Evolutionary conservation across 768 basidiomycete species (phyloP).

Genomic region (Pluteus cervinus): DNA sequence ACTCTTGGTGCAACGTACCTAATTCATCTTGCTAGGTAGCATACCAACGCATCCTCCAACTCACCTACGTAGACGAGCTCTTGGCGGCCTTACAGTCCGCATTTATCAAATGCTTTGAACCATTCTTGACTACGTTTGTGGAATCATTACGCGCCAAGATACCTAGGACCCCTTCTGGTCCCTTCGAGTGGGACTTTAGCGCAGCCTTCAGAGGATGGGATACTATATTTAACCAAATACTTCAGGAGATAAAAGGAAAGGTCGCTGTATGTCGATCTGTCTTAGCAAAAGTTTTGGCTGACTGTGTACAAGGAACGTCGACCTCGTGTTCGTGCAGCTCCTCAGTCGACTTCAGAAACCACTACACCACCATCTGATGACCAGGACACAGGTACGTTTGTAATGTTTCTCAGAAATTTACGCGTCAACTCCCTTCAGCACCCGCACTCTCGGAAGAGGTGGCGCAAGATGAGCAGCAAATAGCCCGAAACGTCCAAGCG

Average conservation of each 20-base stretch:
- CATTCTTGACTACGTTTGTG: constrained; percentile 77
- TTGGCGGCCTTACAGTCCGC: constrained; percentile 73
- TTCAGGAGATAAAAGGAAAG: constrained; percentile 70
- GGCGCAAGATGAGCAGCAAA: constrained; percentile 79
- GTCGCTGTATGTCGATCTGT: too few species aligned
- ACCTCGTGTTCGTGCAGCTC: constrained; percentile 46
- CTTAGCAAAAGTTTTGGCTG: too few species aligned
- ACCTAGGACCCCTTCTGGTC: constrained; percentile 34
- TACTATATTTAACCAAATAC: constrained; percentile 66
- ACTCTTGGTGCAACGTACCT: constrained; percentile 6
- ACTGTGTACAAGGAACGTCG: constrained; percentile 84
- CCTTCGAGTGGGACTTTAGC: constrained; percentile 59
- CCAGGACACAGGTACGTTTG: constrained; percentile 44
- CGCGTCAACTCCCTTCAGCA: constrained; percentile 24
- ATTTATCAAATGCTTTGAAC: constrained; percentile 84
- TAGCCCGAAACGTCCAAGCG: constrained; percentile 87
- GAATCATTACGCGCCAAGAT: constrained; percentile 68
- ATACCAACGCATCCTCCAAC: constrained; percentile 92
- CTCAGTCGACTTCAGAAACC: constrained; percentile 27
- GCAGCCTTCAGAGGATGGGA: constrained; percentile 80
- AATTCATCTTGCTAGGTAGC: constrained; percentile 58
- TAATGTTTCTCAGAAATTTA: constrained; percentile 2
- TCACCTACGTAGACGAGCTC: constrained; percentile 90
- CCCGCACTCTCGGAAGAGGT: constrained; percentile 32
- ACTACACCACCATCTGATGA: constrained; percentile 58